Evolutionary conservation across 1,139 yeast species (phyloP).

Genomic region (Citeromyces hawaiiensis): DNA sequence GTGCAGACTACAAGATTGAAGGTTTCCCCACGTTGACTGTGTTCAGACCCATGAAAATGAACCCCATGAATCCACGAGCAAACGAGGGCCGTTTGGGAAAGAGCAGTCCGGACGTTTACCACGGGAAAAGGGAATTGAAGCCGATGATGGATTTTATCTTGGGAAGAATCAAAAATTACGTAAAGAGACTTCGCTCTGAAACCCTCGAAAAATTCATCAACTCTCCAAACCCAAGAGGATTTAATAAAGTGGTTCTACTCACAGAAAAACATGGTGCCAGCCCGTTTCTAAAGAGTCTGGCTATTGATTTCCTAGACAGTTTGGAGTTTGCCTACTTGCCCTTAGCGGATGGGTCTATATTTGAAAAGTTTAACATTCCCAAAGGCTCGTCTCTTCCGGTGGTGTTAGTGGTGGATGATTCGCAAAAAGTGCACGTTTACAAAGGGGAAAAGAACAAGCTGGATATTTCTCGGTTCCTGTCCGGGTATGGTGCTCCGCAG

Average conservation of each 20-base stretch:
- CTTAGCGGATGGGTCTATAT: slow-evolving; percentile 6
- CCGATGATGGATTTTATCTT: slow-evolving; percentile 45
- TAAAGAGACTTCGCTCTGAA: slow-evolving; percentile 29
- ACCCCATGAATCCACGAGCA: slow-evolving; percentile 11
- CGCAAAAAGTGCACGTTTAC: neutral
- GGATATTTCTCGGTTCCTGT: slow-evolving; percentile 3
- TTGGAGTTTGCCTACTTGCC: slow-evolving; percentile 27
- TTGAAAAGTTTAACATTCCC: slow-evolving; percentile 4
- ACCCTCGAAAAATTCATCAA: slow-evolving; percentile 19
- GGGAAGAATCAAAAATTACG: slow-evolving; percentile 61
- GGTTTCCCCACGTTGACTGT: slow-evolving; percentile 79
- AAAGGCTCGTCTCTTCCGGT: slow-evolving; percentile 3
- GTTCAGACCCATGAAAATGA: slow-evolving; percentile 68
- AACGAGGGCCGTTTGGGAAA: slow-evolving; percentile 13
- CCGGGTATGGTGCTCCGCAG: slow-evolving; percentile 4
- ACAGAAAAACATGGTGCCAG: slow-evolving; percentile 36
- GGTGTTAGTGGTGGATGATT: slow-evolving; percentile 4
- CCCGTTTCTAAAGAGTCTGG: slow-evolving; percentile 57
- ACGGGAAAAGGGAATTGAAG: slow-evolving; percentile 53
- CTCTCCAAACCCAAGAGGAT: slow-evolving; percentile 12
- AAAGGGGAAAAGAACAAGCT: slow-evolving; percentile 4
- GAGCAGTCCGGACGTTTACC: slow-evolving; percentile 53
- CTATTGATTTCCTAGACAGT: slow-evolving; percentile 53
- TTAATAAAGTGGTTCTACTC: slow-evolving; percentile 29
- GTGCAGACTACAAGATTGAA: slow-evolving; percentile 50